Conservation (phyloP, 768 basidiomycete species). For the Hericium rajendrae region DNA sequence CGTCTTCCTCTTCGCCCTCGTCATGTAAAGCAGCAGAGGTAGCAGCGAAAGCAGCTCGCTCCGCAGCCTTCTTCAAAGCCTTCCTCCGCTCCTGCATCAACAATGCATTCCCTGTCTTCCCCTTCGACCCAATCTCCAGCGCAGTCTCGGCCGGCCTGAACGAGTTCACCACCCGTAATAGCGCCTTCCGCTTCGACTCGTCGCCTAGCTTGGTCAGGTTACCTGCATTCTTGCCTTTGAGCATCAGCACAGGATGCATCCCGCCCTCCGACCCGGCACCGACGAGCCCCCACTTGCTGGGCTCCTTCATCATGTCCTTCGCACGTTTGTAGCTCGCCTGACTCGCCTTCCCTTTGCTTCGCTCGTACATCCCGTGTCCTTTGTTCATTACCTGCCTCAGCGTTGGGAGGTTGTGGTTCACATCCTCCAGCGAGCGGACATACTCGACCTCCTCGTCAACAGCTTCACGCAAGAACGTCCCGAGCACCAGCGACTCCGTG, state of each 20-base stretch:
- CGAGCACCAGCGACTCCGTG: slow-evolving; percentile 67
- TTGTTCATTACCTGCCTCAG: slow-evolving; percentile 78
- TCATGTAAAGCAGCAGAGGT: slow-evolving; percentile 22
- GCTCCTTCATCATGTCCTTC: slow-evolving; percentile 70
- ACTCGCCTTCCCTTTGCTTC: slow-evolving; percentile 86
- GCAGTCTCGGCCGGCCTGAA: slow-evolving; percentile 87
- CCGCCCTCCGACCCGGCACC: slow-evolving; percentile 42
- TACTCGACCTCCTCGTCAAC: slow-evolving; percentile 84
- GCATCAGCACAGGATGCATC: slow-evolving; percentile 60
- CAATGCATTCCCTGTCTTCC: slow-evolving; percentile 45
- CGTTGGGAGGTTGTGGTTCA: slow-evolving; percentile 52
- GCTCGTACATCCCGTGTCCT: slow-evolving; percentile 90
- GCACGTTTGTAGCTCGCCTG: slow-evolving; percentile 79
- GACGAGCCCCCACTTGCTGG: slow-evolving; percentile 59
- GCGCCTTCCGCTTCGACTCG: slow-evolving; percentile 47
- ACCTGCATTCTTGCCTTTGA: slow-evolving; percentile 25
- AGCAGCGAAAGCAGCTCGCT: slow-evolving; percentile 32
- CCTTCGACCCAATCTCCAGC: slow-evolving; percentile 78
- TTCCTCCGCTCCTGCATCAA: slow-evolving; percentile 87
- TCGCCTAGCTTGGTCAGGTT: slow-evolving; percentile 25
- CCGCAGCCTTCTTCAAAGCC: slow-evolving; percentile 56
- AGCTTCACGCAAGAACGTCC: slow-evolving; percentile 68
- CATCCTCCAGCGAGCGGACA: slow-evolving; percentile 52
- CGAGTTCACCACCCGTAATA: slow-evolving; percentile 67
- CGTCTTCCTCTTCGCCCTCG: slow-evolving; percentile 26